These are phyloP conservation scores for Exophiala mesophila DNA, from an alignment of 2,329 filamentous ascomycete species.

Conservation along the genomic window DNA sequence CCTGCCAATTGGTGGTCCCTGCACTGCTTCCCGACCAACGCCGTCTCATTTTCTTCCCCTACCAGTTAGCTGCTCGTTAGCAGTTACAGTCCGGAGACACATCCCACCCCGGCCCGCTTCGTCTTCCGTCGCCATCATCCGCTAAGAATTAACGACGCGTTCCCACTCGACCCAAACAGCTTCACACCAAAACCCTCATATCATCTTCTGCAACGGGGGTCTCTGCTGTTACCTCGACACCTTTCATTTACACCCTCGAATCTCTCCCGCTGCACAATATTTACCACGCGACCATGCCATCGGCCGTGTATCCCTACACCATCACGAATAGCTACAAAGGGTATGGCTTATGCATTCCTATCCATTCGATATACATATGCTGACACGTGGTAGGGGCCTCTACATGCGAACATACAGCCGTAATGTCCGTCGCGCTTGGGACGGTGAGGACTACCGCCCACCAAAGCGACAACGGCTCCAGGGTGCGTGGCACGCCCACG, in stretches of 20 bases:
- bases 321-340: conserved; percentile 49
- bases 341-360: conserved; percentile 35
- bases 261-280: background rate
- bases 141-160: conserved; percentile 19
- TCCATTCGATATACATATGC: no score
- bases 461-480: conserved; percentile 44
- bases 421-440: conserved; percentile 44
- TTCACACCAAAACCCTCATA: conserved; percentile 1
- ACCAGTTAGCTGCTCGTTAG: conserved; percentile 1
- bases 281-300: conserved; percentile 23
- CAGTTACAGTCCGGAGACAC: background rate
- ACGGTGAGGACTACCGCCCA: conserved; percentile 39
- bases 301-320: conserved; percentile 39
- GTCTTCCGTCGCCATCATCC: conserved; percentile 8
- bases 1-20: background rate
- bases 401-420: conserved; percentile 47
- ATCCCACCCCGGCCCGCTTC: conserved; percentile 1
- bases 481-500: conserved; percentile 24
- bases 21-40: background rate
- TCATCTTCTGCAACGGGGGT: conserved; percentile 3
- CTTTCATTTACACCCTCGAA: conserved; percentile 3
- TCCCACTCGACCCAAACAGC: conserved; percentile 20
- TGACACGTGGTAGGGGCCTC: conserved; percentile 37
- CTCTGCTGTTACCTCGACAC: conserved; percentile 1
- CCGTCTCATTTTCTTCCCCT: background rate